Percentiles rank a stretch among this genome's conserved stretches.
phyloP scores from a whole-genome alignment of 805 yeast genomes.

The Yarrowia phangngaensis region DNA sequence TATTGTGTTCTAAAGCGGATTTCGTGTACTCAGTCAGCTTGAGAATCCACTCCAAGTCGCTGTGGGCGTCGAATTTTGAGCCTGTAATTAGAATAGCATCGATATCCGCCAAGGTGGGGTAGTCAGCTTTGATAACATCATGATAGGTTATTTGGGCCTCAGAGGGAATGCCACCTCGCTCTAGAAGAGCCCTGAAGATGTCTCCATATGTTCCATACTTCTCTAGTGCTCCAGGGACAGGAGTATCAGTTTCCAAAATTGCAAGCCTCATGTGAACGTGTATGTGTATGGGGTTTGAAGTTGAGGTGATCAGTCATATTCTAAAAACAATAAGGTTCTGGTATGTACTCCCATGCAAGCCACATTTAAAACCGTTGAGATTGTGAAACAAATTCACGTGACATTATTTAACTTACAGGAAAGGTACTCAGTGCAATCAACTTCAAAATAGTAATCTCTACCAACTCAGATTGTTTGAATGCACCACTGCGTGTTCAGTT shows the following conservation, averaged over 20 bases:
- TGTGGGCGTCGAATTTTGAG: conserved; percentile 40
- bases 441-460: no score
- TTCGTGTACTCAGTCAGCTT: conserved; percentile 36
- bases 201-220: conserved; percentile 39
- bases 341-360: no score
- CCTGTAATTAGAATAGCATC: conserved; percentile 43
- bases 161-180: conserved; percentile 33
- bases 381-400: no score
- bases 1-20: conserved; percentile 28
- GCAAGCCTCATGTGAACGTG: conserved; percentile 32
- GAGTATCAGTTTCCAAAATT: conserved; percentile 41
- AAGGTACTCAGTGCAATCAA: no score
- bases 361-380: no score
- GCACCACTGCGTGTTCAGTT: no score
- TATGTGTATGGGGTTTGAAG: background rate
- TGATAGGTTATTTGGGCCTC: conserved; percentile 30
- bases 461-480: no score
- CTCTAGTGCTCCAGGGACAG: conserved; percentile 33
- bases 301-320: no score
- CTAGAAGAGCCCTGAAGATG: conserved; percentile 35
- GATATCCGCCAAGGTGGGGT: conserved; percentile 33
- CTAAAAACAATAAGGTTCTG: no score
- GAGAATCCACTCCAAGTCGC: conserved; percentile 39
- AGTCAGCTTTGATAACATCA: conserved; percentile 37
- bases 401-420: no score